Evolutionary conservation across 768 basidiomycete genomes (phyloP).

Genomic region (Russula earlei): DNA sequence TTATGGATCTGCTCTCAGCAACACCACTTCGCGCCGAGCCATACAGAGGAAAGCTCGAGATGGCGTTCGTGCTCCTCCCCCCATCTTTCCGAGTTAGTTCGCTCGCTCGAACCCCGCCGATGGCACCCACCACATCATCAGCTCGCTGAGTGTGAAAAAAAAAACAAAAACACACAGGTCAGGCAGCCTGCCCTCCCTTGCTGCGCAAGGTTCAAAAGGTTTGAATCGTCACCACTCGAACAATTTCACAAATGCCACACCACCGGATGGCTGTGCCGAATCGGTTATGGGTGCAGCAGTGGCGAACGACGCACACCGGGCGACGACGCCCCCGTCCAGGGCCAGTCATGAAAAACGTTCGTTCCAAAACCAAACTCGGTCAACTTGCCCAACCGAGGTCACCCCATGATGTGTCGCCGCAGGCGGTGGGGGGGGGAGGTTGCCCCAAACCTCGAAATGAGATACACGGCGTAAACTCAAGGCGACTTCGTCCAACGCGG

Average conservation of each 20-base stretch:
- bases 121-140: background rate
- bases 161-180: too few species aligned
- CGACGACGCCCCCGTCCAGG: background rate
- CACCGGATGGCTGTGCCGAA: background rate
- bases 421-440: too few species aligned
- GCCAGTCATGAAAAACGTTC: too few species aligned
- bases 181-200: too few species aligned
- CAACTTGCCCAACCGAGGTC: background rate
- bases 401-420: background rate
- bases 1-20: background rate
- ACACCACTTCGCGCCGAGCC: background rate
- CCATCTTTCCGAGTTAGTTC: too few species aligned
- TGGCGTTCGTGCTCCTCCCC: too few species aligned
- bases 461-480: background rate
- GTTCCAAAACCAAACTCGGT: too few species aligned
- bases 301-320: background rate
- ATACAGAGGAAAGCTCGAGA: background rate
- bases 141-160: constrained; percentile 16
- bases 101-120: too few species aligned
- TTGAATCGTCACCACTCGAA: too few species aligned
- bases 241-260: background rate
- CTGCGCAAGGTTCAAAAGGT: background rate
- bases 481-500: background rate
- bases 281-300: too few species aligned
- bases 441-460: too few species aligned